A percentile compares a stretch with the other conserved stretches of the same genome.
Evolutionary conservation across 768 basidiomycete genomes (phyloP).

Genomic region (Paxillus involutus): DNA sequence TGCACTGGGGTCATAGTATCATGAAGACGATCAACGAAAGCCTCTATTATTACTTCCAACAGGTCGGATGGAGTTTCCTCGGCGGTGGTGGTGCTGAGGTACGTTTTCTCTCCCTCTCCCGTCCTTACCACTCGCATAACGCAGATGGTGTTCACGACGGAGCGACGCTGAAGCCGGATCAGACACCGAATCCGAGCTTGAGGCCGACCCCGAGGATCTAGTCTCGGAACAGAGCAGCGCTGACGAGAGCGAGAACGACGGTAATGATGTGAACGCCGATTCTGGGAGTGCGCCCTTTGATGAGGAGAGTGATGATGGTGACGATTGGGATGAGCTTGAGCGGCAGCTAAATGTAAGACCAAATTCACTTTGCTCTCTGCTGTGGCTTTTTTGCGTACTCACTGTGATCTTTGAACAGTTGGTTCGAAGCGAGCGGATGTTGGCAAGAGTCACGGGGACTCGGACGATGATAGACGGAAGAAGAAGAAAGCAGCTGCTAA

Average conservation of each 20-base stretch:
- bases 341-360: slow-evolving; percentile 77
- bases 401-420: slow-evolving; percentile 29
- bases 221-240: slow-evolving; percentile 44
- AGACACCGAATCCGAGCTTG: slow-evolving; percentile 69
- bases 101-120: slow-evolving; percentile 21
- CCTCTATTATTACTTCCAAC: slow-evolving; percentile 92
- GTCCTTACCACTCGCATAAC: slow-evolving; percentile 21
- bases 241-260: slow-evolving; percentile 56
- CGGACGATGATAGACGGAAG: slow-evolving; percentile 47
- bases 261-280: slow-evolving; percentile 51
- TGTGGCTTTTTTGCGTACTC: not conserved
- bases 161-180: slow-evolving; percentile 61
- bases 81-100: slow-evolving; percentile 73
- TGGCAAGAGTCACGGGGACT: slow-evolving; percentile 39
- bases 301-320: slow-evolving; percentile 70
- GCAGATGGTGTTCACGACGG: slow-evolving; percentile 41
- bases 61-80: slow-evolving; percentile 97
- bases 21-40: slow-evolving; percentile 99
- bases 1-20: slow-evolving; percentile 97
- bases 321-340: slow-evolving; percentile 97
- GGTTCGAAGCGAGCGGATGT: slow-evolving; percentile 49
- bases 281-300: slow-evolving; percentile 67
- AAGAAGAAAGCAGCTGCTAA: slow-evolving; percentile 38
- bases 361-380: not conserved
- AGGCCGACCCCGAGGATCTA: slow-evolving; percentile 45